phyloP scores from a whole-genome alignment of 768 basidiomycete species.

The Tubosaeta brunneosetosa region DNA sequence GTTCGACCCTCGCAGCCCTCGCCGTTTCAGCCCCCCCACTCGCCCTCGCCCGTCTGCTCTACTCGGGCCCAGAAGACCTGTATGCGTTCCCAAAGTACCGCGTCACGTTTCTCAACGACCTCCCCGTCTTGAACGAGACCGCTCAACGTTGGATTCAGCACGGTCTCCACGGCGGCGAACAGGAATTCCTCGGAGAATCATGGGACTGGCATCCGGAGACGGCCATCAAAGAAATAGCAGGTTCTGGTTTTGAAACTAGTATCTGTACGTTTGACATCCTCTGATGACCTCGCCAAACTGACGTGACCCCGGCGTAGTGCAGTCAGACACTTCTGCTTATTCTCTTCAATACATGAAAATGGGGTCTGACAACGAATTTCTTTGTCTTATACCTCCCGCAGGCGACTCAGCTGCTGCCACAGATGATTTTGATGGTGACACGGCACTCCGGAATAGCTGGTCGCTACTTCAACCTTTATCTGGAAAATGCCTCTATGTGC shows the following conservation, averaged over 20 bases:
- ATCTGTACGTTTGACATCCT: constrained; percentile 36
- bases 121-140: constrained; percentile 69
- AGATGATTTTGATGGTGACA: constrained; percentile 55
- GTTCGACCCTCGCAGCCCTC: constrained; percentile 12
- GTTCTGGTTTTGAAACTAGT: constrained; percentile 45
- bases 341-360: constrained; percentile 73
- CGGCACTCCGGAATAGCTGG: constrained; percentile 74
- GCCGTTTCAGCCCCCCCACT: constrained; percentile 12
- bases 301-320: constrained; percentile 15
- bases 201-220: constrained; percentile 42
- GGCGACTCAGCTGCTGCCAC: constrained; percentile 40
- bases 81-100: constrained; percentile 80
- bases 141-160: constrained; percentile 69
- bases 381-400: constrained; percentile 74
- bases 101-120: constrained; percentile 72
- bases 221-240: constrained; percentile 56
- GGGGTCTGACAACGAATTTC: constrained; percentile 62
- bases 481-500: constrained; percentile 81
- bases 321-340: constrained; percentile 34
- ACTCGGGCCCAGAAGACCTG: constrained; percentile 75
- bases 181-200: constrained; percentile 69
- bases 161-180: constrained; percentile 70
- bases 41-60: constrained; percentile 38
- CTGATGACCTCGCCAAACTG: constrained; percentile 9
- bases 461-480: constrained; percentile 73